Conservation (phyloP, 768 basidiomycete genomes). For the Asterophora lycoperdoides region DNA sequence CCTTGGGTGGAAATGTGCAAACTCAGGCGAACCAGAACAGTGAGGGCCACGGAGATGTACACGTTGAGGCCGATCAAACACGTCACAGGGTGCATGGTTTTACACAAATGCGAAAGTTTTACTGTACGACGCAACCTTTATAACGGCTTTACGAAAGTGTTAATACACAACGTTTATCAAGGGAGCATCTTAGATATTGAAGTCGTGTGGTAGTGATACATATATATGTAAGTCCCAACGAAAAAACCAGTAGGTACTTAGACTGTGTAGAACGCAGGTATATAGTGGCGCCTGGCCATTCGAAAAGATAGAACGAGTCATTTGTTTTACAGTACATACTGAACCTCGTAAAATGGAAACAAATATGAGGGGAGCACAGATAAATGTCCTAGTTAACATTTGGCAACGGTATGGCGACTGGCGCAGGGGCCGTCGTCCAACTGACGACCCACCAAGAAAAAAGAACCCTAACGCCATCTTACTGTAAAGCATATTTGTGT, state of each 20-base stretch:
- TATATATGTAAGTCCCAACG: background rate
- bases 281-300: too few species aligned
- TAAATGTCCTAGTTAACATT: background rate
- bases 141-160: too few species aligned
- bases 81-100: constrained; percentile 12
- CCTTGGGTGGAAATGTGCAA: background rate
- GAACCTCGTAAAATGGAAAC: background rate
- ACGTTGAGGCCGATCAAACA: constrained; percentile 12
- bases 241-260: background rate
- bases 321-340: too few species aligned
- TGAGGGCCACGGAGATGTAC: background rate
- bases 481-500: too few species aligned
- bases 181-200: too few species aligned
- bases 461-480: background rate
- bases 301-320: too few species aligned
- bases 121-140: too few species aligned
- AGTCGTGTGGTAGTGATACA: background rate
- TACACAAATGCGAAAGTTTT: too few species aligned
- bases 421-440: constrained; percentile 1
- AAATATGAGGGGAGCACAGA: background rate
- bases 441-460: background rate
- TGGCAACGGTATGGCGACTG: background rate
- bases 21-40: too few species aligned
- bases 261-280: background rate
- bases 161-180: too few species aligned